Evolutionary conservation across 441 rosid genomes (phyloP), one percentile per base, ranked within the genome.

Genomic region (Syzygium syzygioides): DNA sequence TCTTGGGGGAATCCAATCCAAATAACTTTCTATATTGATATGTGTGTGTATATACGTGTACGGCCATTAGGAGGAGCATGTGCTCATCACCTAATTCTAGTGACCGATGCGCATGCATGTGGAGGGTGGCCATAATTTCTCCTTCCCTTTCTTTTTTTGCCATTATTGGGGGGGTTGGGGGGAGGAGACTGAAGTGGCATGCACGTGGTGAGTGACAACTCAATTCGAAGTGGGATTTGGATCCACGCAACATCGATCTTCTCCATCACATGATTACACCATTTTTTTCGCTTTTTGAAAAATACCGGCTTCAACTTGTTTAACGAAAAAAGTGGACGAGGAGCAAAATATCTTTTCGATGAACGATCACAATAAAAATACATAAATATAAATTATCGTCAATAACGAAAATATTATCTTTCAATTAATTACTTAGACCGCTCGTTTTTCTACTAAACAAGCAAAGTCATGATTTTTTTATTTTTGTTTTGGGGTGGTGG

Each of bases 381-480:
- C 7, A 7, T 45, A 30, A 15, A n/a, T n/a, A 60, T n/a, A 0
- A 60, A 60, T 6, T 28, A 28, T 14, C 1, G 14, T 60, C 4
- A 7, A 4, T 3, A 4, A 30, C 0, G 1, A 18, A 4, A 17
- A 0, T 9, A 17, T 9, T 32, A 9, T 32, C 10, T 2, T 8
- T 64, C 6, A 5, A 9, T 1, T 66, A 32, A 30, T 17, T 4
- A 34, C 10, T 34, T 23, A 26, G 28, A 9, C 0, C 2, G 26
- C 59, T 56, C 12, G 11, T 56, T 56, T 56, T 56, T 23, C 9
- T 4, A 26, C 60, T 0, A 56, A 56, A 9, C 2, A 4, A 56
- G 28, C 7, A 2, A 2, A 12, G 14, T 17, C 41, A 8, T 32
- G 5, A 4, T 66, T 32, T 66, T 23, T 8, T 18, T 18, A n/a